Base-by-base conservation (phyloP, 2,329 filamentous ascomycete genomes). In the Alternaria infectoria region DNA sequence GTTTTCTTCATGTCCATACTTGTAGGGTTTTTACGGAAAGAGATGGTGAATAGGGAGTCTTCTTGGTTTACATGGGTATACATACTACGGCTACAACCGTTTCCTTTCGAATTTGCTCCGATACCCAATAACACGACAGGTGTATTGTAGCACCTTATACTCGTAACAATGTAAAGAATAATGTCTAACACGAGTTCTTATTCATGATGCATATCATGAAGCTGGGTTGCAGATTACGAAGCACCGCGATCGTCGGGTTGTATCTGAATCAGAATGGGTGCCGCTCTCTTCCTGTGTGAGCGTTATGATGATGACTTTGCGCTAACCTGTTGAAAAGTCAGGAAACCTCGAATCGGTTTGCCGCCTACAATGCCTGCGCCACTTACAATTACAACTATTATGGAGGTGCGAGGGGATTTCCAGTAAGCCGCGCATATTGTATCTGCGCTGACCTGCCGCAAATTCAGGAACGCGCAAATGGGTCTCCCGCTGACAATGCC, bases 91-190 rank as follows among this genome's bases (percentile, higher is more conserved):
- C 47, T 54, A 17, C 12, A 17, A 17, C 36, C 36, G 26, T 46
- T 50, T 61, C 25, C 54, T 26, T 26, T 25, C 28, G 43, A 57
- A 28, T 36, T 52, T 28, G 54, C 58, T 26, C 47, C 51, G 59
- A 69, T 67, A 69, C 62, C 64, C 64, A 28, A 51, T 54, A 43
- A 23, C 57, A 54, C 21, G 49, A 55, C 40, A 44, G 13, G 44
- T 49, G 56, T 59, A 57, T 8, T 51, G 44, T 50, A 57, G 28
- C 45, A 36, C 30, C 44, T 56, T 54, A 12, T 21, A 44, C 26
- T 11, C 23, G 40, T 15, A 44, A 25, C 13, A 54, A 60, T 50
- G 44, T 13, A 59, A 44, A 9, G 17, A 28, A 58, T 58, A 40
- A 46, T 52, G 17, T 51, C 23, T 49, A 47, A 9, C n/a, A 13